These are phyloP conservation scores for Podospora sp. DNA, from an alignment of 495 filamentous ascomycete genomes.

Conservation along the genomic window DNA sequence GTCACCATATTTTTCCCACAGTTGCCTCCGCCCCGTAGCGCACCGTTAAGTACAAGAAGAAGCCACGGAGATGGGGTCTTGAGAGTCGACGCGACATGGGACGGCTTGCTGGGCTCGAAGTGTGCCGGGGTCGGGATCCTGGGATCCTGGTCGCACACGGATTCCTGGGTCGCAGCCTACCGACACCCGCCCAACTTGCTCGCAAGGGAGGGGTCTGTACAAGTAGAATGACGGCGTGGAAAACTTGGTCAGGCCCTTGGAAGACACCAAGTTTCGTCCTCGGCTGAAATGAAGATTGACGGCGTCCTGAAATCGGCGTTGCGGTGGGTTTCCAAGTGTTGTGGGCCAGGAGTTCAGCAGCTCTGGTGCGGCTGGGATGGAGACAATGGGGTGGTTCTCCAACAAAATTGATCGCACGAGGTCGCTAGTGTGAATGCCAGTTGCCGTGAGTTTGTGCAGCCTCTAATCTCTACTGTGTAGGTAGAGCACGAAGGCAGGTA, in stretches of 20 bases:
- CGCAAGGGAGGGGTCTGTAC: conserved; percentile 11
- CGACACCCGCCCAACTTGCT: conserved; percentile 16
- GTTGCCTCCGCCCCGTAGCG: conserved; percentile 14
- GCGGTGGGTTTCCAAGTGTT: not conserved
- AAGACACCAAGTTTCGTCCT: not conserved
- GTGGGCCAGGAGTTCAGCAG: not conserved
- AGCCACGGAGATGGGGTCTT: conserved; percentile 21
- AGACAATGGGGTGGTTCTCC: not conserved
- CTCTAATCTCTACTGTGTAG: not conserved
- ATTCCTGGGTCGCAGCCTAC: conserved; percentile 13
- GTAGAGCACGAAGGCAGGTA: not conserved
- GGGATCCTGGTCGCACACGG: conserved; percentile 24
- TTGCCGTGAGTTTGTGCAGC: conserved; percentile 8
- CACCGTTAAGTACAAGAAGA: conserved; percentile 26
- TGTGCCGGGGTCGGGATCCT: conserved; percentile 25
- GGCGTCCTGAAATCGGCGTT: not conserved
- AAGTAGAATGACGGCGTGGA: not conserved
- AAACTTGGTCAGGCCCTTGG: conserved; percentile 1
- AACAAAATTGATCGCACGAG: not conserved
- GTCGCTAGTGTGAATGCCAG: conserved; percentile 3
- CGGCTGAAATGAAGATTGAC: conserved; percentile 8
- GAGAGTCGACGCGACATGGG: conserved; percentile 28
- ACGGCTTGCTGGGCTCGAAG: conserved; percentile 24
- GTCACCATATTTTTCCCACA: conserved; percentile 24
- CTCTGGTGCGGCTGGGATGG: not conserved